Evolutionary conservation across 2,329 filamentous ascomycete species (phyloP), one percentile per base, ranked within the genome.

Genomic region (Graphiopsis chlorocephala): DNA sequence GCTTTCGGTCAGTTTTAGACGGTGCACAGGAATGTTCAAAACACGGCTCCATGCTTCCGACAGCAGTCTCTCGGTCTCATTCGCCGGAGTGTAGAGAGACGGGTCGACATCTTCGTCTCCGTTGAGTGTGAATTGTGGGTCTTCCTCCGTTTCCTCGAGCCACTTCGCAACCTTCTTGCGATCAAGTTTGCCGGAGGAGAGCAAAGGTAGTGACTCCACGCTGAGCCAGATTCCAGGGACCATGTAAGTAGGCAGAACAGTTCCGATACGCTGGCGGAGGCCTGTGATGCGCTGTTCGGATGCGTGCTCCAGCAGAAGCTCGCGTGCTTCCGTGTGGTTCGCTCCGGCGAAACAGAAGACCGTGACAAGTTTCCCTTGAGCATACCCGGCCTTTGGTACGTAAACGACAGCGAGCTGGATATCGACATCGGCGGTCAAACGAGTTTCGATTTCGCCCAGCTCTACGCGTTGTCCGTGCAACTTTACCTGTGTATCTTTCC

Each of bases 351-450:
- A 62, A 26, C 60, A 62, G 25, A 93, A 78, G 69, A 97, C 97
- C 0, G 92, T 87, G 0, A 96, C 88, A 1, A 97, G 83, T 52
- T 63, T 63, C 0, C 38, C 55, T 94, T 86, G 64, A 96, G 92
- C 71, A 91, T 93, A 20, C 88, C 86, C 67, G 90, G 88, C 6
- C 84, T 86, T 65, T 88, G 90, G 4, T n/a, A 90, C 78, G 0
- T 97, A 91, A 14, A 96, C 79, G 0, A 93, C 96, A 3, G 88
- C 87, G 0, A 92, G 88, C 70, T 96, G 91, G 17, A 84, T 80
- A 8, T 95, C 78, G 0, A 79, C 79, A 0, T 76, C 68, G 0
- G 86, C 82, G 0, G 85, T 84, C 26, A 84, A 81, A 53, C 87
- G 87, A 12, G 48, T 55, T 14, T 70, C 71, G 4, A 71, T 65